phyloP scores from a whole-genome alignment of 176 grass and related monocot species.

The Carex cristatella region DNA sequence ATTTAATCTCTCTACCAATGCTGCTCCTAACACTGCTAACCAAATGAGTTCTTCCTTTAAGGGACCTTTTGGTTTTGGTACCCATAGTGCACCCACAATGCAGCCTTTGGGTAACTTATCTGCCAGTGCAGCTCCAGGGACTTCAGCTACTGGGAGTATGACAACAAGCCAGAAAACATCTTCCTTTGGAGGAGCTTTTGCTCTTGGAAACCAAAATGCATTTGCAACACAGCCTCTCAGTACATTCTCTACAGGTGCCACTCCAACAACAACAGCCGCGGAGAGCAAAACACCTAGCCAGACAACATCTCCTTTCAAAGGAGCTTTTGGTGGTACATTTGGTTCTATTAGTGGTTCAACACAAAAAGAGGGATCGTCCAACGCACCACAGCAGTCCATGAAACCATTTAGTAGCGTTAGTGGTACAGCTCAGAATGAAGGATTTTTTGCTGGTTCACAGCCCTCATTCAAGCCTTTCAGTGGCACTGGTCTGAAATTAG shows the following conservation, averaged over 20 bases:
- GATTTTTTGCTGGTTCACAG: not conserved
- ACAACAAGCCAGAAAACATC: constrained; percentile 34
- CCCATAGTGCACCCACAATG: not conserved
- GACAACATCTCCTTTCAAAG: not conserved
- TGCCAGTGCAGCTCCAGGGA: constrained; percentile 15
- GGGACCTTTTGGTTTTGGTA: not conserved
- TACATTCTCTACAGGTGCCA: not conserved
- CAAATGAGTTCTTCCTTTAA: not conserved
- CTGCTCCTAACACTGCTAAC: not conserved
- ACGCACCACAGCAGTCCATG: constrained; percentile 25
- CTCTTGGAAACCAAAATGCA: not conserved
- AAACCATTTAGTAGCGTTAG: constrained; percentile 25
- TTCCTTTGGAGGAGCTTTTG: constrained; percentile 32
- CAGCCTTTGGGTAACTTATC: not conserved
- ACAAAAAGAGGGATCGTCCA: constrained; percentile 33
- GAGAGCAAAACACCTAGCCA: constrained; percentile 1
- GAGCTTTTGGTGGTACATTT: constrained; percentile 4
- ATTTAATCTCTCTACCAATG: constrained; percentile 9
- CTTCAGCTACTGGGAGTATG: constrained; percentile 34
- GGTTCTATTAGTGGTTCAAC: constrained; percentile 16
- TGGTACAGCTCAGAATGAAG: constrained; percentile 21
- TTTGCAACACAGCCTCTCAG: constrained; percentile 26
- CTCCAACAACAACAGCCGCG: not conserved
- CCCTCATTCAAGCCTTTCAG: constrained; percentile 20
- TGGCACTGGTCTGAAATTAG: constrained; percentile 30